These are phyloP conservation scores for Cytospora piceicola DNA, from an alignment of 2,329 filamentous ascomycete species.

Conservation along the genomic window DNA sequence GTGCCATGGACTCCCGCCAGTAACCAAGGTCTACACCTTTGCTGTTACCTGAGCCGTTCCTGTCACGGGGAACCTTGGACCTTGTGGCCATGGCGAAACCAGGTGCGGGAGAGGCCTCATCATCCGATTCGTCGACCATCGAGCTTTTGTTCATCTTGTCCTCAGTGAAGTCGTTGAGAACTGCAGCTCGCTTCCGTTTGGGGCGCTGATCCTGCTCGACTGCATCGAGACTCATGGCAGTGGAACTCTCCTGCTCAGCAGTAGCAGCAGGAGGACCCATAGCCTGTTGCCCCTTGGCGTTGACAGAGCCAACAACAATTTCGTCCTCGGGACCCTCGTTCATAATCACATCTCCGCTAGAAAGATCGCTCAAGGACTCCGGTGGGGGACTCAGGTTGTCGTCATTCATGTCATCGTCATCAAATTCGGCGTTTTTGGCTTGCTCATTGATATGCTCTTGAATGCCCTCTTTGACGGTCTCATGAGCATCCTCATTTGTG, in stretches of 20 bases:
- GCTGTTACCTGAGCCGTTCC: constrained; percentile 38
- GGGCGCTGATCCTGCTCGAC: constrained; percentile 40
- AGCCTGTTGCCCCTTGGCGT: constrained; percentile 45
- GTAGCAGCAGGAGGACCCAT: constrained; percentile 43
- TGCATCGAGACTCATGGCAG: constrained; percentile 14
- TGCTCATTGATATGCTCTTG: background rate
- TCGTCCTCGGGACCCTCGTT: constrained; percentile 53
- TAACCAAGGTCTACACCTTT: constrained; percentile 60
- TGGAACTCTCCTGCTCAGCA: constrained; percentile 44
- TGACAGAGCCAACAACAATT: constrained; percentile 51
- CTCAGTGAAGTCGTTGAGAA: constrained; percentile 55
- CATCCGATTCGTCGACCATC: constrained; percentile 40
- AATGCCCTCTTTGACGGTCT: background rate
- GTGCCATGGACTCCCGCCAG: constrained; percentile 62
- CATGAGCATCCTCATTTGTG: background rate
- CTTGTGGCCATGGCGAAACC: constrained; percentile 29
- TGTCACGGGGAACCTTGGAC: constrained; percentile 33
- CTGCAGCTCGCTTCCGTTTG: constrained; percentile 60
- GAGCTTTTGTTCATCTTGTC: constrained; percentile 48
- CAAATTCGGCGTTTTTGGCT: constrained; percentile 37
- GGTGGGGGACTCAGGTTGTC: constrained; percentile 52
- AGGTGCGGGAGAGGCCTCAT: constrained; percentile 18
- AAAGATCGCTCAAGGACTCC: constrained; percentile 45
- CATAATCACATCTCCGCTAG: constrained; percentile 40
- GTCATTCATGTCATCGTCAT: constrained; percentile 41